Percentiles rank a stretch among this genome's conserved stretches.
phyloP scores from a whole-genome alignment of 2,329 filamentous ascomycete genomes.

The Cercospora sp. region DNA sequence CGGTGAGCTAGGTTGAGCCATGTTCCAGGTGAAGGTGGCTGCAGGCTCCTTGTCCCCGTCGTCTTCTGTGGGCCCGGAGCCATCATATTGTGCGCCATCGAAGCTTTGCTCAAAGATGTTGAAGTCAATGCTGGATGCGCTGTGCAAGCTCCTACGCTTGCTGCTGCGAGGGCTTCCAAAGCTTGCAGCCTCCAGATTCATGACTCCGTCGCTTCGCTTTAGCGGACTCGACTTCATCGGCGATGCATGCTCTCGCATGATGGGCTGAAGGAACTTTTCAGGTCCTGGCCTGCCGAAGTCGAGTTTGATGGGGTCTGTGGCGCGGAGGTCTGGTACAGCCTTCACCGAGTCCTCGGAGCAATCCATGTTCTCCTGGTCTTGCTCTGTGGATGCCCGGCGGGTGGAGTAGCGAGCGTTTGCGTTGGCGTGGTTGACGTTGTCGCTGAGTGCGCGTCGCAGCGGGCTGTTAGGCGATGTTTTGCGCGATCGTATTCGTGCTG shows the following conservation, averaged over 20 bases:
- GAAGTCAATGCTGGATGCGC: slow-evolving; percentile 63
- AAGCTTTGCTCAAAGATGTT: slow-evolving; percentile 72
- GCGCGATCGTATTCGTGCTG: slow-evolving; percentile 52
- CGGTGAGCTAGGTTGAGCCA: slow-evolving; percentile 35
- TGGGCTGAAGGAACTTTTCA: slow-evolving; percentile 47
- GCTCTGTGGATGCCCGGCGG: slow-evolving; percentile 51
- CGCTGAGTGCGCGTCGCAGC: slow-evolving; percentile 71
- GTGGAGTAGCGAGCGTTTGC: slow-evolving; percentile 54
- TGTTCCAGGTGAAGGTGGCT: slow-evolving; percentile 42
- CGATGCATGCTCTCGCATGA: slow-evolving; percentile 50
- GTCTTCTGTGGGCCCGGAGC: slow-evolving; percentile 25
- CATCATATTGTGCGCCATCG: slow-evolving; percentile 33
- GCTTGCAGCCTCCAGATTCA: slow-evolving; percentile 78
- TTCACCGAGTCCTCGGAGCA: slow-evolving; percentile 30
- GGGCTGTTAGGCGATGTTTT: slow-evolving; percentile 79
- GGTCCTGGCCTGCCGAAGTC: slow-evolving; percentile 49
- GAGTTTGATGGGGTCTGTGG: slow-evolving; percentile 50
- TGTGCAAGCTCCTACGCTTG: slow-evolving; percentile 77
- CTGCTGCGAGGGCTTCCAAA: slow-evolving; percentile 87
- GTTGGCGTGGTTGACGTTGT: slow-evolving; percentile 71
- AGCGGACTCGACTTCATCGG: slow-evolving; percentile 74
- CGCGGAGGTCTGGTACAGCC: slow-evolving; percentile 28
- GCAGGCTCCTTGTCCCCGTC: slow-evolving; percentile 36
- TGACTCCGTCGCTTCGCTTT: slow-evolving; percentile 86
- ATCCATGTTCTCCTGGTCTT: slow-evolving; percentile 43